These are phyloP conservation scores for Ceratocystiopsis brevicomis DNA, from an alignment of 2,329 filamentous ascomycete species.

Conservation along the genomic window DNA sequence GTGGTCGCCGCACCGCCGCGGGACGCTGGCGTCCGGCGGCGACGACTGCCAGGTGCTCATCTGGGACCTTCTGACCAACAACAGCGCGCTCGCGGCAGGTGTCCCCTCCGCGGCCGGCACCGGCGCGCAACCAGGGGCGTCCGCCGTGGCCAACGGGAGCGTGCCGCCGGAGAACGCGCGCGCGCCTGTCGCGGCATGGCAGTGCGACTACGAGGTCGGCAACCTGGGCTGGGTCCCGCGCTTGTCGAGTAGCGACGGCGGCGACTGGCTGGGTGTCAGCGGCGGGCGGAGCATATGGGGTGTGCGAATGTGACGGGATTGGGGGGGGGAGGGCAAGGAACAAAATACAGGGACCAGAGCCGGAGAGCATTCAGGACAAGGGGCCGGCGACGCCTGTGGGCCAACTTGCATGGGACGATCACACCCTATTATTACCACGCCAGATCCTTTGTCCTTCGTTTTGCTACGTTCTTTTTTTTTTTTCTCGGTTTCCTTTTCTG, in stretches of 20 bases:
- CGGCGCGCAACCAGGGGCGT: conserved; percentile 13
- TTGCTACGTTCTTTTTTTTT: not conserved
- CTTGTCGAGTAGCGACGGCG: conserved; percentile 45
- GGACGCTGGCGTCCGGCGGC: conserved; percentile 74
- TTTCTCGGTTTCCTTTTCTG: not conserved
- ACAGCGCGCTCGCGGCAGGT: conserved; percentile 15
- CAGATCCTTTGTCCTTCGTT: not conserved
- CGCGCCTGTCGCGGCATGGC: conserved; percentile 59
- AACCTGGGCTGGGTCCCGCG: conserved; percentile 75
- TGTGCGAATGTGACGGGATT: conserved; percentile 23
- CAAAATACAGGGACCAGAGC: not conserved
- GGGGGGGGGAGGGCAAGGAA: not conserved
- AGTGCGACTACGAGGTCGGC: conserved; percentile 71
- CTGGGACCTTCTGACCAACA: conserved; percentile 73
- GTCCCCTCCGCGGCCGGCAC: conserved; percentile 12
- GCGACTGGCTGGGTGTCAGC: conserved; percentile 70
- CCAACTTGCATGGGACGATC: no score
- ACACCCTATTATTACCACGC: no score
- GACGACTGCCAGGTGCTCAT: conserved; percentile 84
- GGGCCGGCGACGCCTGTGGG: no score
- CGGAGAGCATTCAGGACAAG: not conserved
- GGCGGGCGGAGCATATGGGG: conserved; percentile 71
- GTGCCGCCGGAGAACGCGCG: conserved; percentile 36
- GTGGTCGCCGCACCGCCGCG: conserved; percentile 71
- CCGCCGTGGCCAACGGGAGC: conserved; percentile 24